Evolutionary conservation across 2,329 filamentous ascomycete genomes (phyloP).

Genomic region (Ceratocystis destructans): DNA sequence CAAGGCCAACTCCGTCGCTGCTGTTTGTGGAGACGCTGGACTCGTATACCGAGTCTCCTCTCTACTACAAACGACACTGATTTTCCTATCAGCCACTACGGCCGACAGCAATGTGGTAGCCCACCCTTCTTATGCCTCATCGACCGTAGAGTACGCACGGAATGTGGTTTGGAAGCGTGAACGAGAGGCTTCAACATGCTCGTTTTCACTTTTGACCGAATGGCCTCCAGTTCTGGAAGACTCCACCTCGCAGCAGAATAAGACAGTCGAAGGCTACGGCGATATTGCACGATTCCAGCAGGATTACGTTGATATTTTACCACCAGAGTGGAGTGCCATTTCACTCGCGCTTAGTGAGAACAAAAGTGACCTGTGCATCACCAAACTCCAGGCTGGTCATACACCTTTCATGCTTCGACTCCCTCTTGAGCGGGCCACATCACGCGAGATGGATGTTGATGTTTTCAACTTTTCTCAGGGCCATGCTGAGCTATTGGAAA

Average conservation of each 20-base stretch:
- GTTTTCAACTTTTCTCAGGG: slow-evolving; percentile 69
- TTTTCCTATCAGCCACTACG: slow-evolving; percentile 50
- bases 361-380: slow-evolving; percentile 72
- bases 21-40: slow-evolving; percentile 41
- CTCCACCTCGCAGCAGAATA: slow-evolving; percentile 16
- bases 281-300: slow-evolving; percentile 55
- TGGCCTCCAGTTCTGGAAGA: slow-evolving; percentile 19
- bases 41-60: slow-evolving; percentile 50
- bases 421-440: slow-evolving; percentile 69
- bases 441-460: slow-evolving; percentile 53
- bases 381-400: slow-evolving; percentile 62
- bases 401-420: slow-evolving; percentile 77
- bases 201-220: slow-evolving; percentile 21
- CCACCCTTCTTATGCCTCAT: slow-evolving; percentile 45
- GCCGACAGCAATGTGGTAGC: slow-evolving; percentile 33
- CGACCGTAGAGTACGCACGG: slow-evolving; percentile 54
- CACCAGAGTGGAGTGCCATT: slow-evolving; percentile 67
- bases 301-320: slow-evolving; percentile 76
- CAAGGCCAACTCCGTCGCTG: slow-evolving; percentile 46
- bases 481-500: slow-evolving; percentile 63
- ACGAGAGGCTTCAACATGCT: slow-evolving; percentile 36
- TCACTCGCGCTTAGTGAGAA: slow-evolving; percentile 75
- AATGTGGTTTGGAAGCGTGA: slow-evolving; percentile 56
- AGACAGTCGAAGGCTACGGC: slow-evolving; percentile 33
- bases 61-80: slow-evolving; percentile 49